Evolutionary conservation across 1,284 basidiomycete species (phyloP), one percentile per base, ranked within the genome.

Genomic region (Peniophora sp.): DNA sequence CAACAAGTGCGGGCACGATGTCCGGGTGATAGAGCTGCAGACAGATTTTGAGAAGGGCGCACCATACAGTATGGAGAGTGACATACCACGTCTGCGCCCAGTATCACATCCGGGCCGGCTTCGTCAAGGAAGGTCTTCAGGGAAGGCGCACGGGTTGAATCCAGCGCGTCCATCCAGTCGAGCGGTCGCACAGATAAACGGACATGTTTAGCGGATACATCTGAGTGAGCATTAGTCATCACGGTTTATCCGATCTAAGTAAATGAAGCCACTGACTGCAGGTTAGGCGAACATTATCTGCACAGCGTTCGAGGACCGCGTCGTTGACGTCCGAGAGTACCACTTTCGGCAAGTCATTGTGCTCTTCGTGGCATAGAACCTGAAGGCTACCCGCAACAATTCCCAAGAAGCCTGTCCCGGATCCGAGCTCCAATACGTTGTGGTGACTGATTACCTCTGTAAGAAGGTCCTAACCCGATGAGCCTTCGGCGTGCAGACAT

Each of bases 241-340:
- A 39, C 49, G 18, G 22, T 12, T 37, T 17, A 17, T 17, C n/a
- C n/a, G n/a, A n/a, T n/a, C n/a, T n/a, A n/a, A n/a, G n/a, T n/a
- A n/a, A n/a, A n/a, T n/a, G n/a, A n/a, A n/a, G n/a, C n/a, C n/a
- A 64, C 82, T 59, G 61, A 88, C 87, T 90, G 61, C 83, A 88
- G 3, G 75, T 64, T 41, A 89, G 62, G 17, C 57, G 62, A 2
- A 83, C 41, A 58, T 90, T 90, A 8, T 71, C 62, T 18, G 65
- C 63, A 62, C 85, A 89, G 43, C 79, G 71, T 11, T 58, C 58
- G n/a, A 90, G 70, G 2, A 88, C 87, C n/a, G 71, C 64, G 2
- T 79, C 73, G 57, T 85, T 77, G 11, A 78, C 69, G 58, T 90
- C 86, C 0, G 84, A 85, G 49, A 89, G 60, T 63, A 72, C 79